Evolutionary conservation across 441 rosid genomes (phyloP), one percentile per base, ranked within the genome.

Genomic region (Gossypium laxum): DNA sequence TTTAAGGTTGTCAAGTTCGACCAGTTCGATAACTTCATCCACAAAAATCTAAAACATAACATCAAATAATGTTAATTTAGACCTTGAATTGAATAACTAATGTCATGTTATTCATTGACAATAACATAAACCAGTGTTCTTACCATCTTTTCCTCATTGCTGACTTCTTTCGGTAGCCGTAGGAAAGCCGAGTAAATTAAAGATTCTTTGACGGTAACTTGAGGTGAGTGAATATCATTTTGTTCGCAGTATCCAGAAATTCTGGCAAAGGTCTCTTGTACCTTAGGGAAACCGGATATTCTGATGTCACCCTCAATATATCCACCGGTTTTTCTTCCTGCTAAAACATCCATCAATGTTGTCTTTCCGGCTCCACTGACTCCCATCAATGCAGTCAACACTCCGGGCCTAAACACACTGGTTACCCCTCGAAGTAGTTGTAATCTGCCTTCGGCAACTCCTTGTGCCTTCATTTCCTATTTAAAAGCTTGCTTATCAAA

Each of bases 291-390:
- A 24, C 98, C 97, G 0, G 95, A 89, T 56, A 94, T 91, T 82
- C 85, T 82, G 30, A 89, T 80, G 48, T 87, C 94, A 0, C 99
- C 99, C 69, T 92, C 98, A 3, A 92, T 78, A 70, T 89, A 88
- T 59, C 99, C 97, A 55, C 93, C 88, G 0, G 97, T 92, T 70
- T 94, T 94, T 76, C 98, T 77, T 67, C 99, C 99, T 0, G 97
- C 96, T 50, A 94, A 79, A 82, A 94, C 98, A 85, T 94, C 98
- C 98, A 94, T 90, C 77, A 94, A 72, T 2, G 97, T 94, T 0
- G 99, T 94, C 86, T 94, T 94, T 67, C 99, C 97, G 15, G 99
- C 97, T 71, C 99, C 99, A 70, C 98, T 91, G 17, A 92, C 96
- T 67, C 99, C 99, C 97, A 94, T 91, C n/a, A 94, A 72, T 55